phyloP scores from a whole-genome alignment of 2,329 filamentous ascomycete genomes.

The Ramularia endophylla region DNA sequence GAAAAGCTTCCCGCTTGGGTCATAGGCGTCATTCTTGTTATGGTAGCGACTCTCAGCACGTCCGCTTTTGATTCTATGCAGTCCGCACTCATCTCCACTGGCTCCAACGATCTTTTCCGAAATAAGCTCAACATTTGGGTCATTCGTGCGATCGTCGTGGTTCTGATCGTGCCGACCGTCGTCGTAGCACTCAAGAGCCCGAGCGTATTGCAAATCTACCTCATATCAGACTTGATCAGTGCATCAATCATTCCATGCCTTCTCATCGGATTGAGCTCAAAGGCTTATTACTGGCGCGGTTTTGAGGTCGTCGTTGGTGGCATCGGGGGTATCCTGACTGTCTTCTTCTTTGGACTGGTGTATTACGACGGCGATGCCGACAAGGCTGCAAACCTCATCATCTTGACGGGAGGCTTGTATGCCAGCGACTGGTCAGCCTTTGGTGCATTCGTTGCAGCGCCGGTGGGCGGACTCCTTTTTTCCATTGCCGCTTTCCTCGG shows the following conservation, averaged over 20 bases:
- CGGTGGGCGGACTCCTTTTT: slow-evolving; percentile 68
- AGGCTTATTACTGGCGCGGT: slow-evolving; percentile 66
- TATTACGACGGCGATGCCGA: slow-evolving; percentile 63
- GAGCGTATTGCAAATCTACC: slow-evolving; percentile 72
- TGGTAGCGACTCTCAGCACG: slow-evolving; percentile 64
- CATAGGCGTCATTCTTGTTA: slow-evolving; percentile 73
- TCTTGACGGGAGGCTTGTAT: slow-evolving; percentile 69
- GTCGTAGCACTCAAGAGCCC: slow-evolving; percentile 69
- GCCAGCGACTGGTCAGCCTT: slow-evolving; percentile 74
- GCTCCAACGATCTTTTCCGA: slow-evolving; percentile 77
- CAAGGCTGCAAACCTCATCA: slow-evolving; percentile 60
- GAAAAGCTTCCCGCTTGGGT: slow-evolving; percentile 70
- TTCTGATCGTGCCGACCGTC: slow-evolving; percentile 68
- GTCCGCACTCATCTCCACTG: slow-evolving; percentile 71
- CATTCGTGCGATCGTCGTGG: slow-evolving; percentile 62
- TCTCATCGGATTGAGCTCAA: slow-evolving; percentile 62
- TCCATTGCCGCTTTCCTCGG: slow-evolving; percentile 57
- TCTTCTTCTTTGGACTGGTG: slow-evolving; percentile 74
- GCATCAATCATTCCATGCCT: slow-evolving; percentile 70
- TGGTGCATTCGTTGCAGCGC: slow-evolving; percentile 75
- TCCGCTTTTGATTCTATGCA: slow-evolving; percentile 77
- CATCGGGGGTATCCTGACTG: slow-evolving; percentile 68
- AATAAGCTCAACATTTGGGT: slow-evolving; percentile 72
- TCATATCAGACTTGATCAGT: slow-evolving; percentile 74
- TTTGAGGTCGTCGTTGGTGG: slow-evolving; percentile 76